Percentiles rank a stretch among this genome's conserved stretches.
These are phyloP conservation scores for Conringia planisiliqua DNA, from an alignment of 345 rosid species.

Conservation along the genomic window DNA sequence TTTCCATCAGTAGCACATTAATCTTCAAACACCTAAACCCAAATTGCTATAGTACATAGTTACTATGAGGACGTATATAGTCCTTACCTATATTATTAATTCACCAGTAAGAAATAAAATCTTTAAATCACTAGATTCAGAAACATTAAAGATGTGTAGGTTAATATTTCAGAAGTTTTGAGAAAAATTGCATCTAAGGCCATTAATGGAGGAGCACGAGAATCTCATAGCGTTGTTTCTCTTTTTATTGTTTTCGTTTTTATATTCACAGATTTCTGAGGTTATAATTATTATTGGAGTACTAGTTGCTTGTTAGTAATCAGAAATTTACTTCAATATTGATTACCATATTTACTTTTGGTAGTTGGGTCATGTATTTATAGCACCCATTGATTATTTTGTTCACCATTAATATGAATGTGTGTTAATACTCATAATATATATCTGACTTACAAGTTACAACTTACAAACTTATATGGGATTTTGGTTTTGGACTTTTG, in stretches of 20 bases:
- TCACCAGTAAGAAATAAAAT: neutral
- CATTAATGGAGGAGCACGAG: conserved; percentile 27
- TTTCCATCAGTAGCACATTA: neutral
- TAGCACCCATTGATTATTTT: conserved; percentile 24
- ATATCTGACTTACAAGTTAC: neutral
- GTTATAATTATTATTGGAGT: neutral
- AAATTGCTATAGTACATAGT: neutral
- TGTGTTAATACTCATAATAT: conserved; percentile 10
- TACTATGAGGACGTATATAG: neutral
- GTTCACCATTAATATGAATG: conserved; percentile 15
- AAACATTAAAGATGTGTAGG: neutral
- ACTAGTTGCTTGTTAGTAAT: conserved; percentile 27
- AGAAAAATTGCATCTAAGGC: neutral
- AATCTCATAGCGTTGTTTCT: conserved; percentile 6
- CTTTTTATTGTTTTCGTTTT: neutral
- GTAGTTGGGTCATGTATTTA: conserved; percentile 35
- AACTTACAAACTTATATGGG: neutral
- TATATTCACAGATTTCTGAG: conserved; percentile 1
- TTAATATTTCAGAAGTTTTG: neutral
- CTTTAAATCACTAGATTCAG: neutral
- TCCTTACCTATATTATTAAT: neutral
- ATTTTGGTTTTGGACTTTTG: conserved; percentile 4
- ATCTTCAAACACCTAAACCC: neutral
- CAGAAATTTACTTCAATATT: conserved; percentile 18
- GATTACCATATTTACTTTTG: conserved; percentile 30